These are phyloP conservation scores for Sporothrix euskadiensis DNA, from an alignment of 2,329 filamentous ascomycete species.

Conservation along the genomic window DNA sequence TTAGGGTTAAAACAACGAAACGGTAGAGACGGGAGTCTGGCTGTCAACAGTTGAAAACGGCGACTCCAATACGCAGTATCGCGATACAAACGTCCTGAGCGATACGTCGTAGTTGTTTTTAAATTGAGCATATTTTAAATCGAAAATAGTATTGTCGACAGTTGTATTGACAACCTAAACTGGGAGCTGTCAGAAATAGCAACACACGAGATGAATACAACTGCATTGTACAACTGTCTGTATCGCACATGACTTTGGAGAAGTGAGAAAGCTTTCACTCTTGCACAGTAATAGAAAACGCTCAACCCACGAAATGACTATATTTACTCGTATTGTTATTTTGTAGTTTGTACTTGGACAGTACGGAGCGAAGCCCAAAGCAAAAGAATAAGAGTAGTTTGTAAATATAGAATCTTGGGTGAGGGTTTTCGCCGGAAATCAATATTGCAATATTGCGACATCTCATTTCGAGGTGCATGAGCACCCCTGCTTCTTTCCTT, in stretches of 20 bases:
- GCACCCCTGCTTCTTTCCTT: neutral
- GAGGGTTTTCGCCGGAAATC: constrained; percentile 6
- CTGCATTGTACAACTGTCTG: neutral
- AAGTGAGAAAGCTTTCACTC: neutral
- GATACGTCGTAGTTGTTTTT: too few relatives aligned
- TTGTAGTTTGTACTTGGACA: neutral
- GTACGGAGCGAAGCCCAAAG: neutral
- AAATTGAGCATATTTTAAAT: too few relatives aligned
- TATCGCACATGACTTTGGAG: neutral
- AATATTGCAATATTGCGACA: constrained; percentile 27
- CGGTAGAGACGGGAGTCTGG: neutral
- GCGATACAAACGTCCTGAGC: too few relatives aligned
- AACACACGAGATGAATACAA: neutral
- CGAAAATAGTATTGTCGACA: neutral
- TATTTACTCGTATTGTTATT: neutral
- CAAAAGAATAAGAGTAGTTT: neutral
- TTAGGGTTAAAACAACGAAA: neutral
- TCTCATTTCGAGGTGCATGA: constrained; percentile 25
- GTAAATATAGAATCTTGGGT: neutral
- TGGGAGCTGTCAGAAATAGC: neutral
- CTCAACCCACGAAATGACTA: neutral
- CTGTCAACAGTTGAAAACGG: neutral
- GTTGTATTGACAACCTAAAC: neutral
- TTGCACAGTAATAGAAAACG: neutral
- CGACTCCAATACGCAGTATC: neutral